These are phyloP conservation scores for Trametes gibbosa DNA, from an alignment of 768 basidiomycete species.

Conservation along the genomic window DNA sequence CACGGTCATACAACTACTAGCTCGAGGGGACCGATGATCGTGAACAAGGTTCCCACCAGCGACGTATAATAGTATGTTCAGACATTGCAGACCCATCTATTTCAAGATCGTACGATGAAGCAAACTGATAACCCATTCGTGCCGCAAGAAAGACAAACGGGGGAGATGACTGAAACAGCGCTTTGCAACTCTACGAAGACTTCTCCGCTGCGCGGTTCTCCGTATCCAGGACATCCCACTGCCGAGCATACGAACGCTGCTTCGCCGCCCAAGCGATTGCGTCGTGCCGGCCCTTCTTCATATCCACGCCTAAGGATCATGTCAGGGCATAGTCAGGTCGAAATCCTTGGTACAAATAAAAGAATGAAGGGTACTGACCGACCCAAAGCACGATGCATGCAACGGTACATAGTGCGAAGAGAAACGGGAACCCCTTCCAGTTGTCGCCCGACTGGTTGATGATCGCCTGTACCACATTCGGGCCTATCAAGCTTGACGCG, in stretches of 20 bases:
- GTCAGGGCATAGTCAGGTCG: background rate
- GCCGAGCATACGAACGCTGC: conserved; percentile 19
- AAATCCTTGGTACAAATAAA: no score
- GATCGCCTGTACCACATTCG: conserved; percentile 81
- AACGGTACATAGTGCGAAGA: conserved; percentile 63
- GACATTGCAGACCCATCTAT: no score
- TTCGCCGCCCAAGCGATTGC: conserved; percentile 37
- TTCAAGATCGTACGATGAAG: no score
- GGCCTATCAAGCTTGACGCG: conserved; percentile 82
- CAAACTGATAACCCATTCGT: no score
- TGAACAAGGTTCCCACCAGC: no score
- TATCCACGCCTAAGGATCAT: conserved; percentile 30
- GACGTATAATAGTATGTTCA: no score
- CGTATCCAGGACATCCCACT: background rate
- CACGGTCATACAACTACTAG: no score
- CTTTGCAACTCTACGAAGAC: no score
- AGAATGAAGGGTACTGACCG: conserved; percentile 28
- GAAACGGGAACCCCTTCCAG: conserved; percentile 82
- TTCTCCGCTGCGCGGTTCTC: no score
- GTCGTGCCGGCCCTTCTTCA: conserved; percentile 34
- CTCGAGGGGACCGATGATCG: no score
- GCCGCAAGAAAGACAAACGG: no score
- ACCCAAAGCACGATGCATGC: conserved; percentile 80
- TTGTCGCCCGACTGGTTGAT: conserved; percentile 68
- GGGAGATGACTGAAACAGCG: no score